A percentile compares a stretch with the other conserved stretches of the same genome.
Conservation (phyloP, 1,139 yeast genomes). For the Casaregolazyma suthepensis region DNA sequence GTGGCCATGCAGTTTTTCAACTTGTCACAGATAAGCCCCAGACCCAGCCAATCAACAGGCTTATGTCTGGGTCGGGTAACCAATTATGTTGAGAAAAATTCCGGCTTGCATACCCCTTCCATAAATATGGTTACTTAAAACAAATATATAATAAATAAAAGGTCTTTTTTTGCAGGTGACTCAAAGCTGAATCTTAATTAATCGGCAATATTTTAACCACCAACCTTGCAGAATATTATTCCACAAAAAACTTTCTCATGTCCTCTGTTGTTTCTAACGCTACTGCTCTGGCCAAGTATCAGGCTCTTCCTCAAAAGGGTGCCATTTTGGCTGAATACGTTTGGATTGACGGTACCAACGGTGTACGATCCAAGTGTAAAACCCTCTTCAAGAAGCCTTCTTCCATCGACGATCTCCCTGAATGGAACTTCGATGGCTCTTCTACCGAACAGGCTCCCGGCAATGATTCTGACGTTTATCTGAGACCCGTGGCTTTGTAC, state of each 20-base stretch:
- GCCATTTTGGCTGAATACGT: constrained; percentile 90
- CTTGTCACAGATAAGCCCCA: constrained; percentile 2
- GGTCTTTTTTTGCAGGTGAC: not conserved
- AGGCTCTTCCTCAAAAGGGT: constrained; percentile 80
- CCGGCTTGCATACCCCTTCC: not conserved
- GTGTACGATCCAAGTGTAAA: constrained; percentile 89
- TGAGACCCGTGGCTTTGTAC: constrained; percentile 90
- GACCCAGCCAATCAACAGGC: constrained; percentile 3
- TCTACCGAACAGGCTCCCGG: constrained; percentile 99
- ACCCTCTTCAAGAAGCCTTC: constrained; percentile 67
- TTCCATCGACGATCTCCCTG: constrained; percentile 83
- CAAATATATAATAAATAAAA: constrained; percentile 2
- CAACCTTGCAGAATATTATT: not conserved
- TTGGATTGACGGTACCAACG: constrained; percentile 95
- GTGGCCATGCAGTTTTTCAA: not conserved
- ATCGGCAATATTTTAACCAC: not conserved
- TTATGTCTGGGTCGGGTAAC: not conserved
- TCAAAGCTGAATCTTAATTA: not conserved
- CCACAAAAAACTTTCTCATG: not conserved
- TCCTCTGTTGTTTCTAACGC: constrained; percentile 27
- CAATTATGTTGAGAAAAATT: not conserved
- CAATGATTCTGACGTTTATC: constrained; percentile 87
- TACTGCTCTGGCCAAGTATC: constrained; percentile 60
- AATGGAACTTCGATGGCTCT: constrained; percentile 99
- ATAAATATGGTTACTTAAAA: constrained; percentile 1